Base-by-base conservation (phyloP, 2,329 filamentous ascomycete genomes). In the Fusarium stilboides region DNA sequence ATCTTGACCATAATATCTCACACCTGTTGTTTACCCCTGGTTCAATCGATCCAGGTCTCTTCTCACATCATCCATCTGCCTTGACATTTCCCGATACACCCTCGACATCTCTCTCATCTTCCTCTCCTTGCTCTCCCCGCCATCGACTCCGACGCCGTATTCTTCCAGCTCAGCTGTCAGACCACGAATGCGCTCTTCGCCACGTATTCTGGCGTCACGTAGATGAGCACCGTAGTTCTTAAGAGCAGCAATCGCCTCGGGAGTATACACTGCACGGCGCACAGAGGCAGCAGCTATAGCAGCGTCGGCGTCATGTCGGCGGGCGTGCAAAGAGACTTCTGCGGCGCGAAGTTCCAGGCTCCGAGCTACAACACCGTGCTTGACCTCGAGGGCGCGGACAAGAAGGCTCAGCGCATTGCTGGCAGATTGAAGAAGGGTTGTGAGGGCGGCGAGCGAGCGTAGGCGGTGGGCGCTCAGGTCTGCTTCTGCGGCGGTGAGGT, bases 41-140 rank as follows among this genome's bases (percentile, higher is more conserved):
- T 76, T 69, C 36, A 83, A 63, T 49, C 80, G 75, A 12, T 77
- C 76, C 49, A 89, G 65, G 63, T 89, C 86, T 5, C 74, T 78
- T 60, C 78, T 80, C 0, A 86, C 83, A 45, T 88, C 86, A 12
- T 82, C 78, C 57, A 88, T 75, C 71, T 86, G 80, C 61, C 78
- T 76, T 28, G 78, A 80, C 81, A 88, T 84, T 57, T 88, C 84
- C 4, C 79, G 74, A 73, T 85, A 86, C 9, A 83, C 81, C 55
- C 81, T 78, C 5, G 84, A 86, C 81, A 88, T 84, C 73, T 88
- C 86, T 56, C 83, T 80, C 82, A 88, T 83, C 24, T 77, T 79
- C 61, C 79, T 81, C 71, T 85, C 85, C 77, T 85, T 87, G 9
- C 52, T 75, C 50, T 79, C 78, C 2, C 70, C 76, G 2, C 74